Evolutionary conservation across 257 asterid species (phyloP), one percentile per base, ranked within the genome.

Genomic region (Avicennia marina): DNA sequence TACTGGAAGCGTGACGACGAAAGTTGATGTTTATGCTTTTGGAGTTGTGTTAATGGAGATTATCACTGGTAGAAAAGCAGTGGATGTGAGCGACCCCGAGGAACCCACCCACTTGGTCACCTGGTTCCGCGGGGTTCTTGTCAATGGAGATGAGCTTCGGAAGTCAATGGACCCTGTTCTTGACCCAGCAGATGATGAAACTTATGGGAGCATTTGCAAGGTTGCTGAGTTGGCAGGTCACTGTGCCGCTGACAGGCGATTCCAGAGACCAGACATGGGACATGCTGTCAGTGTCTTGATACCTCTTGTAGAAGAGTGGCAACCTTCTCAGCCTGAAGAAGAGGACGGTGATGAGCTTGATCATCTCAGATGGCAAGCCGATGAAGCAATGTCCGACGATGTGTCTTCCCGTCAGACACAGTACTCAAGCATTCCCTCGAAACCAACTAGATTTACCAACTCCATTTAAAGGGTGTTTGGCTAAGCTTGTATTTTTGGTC

Each of bases 231-330:
- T 91, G 61, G 98, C 96, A 0, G 94, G 96, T 12, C 94, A 91
- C 9, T 88, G 96, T 74, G 79, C 96, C 1, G 95, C 95, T 8
- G 85, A 94, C 0, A 95, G 87, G 67, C 95, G 96, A 7, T 73
- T 57, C 72, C 98, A 91, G 67, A 79, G 98, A 43, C 98, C 96
- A 3, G 96, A 91, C 60, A 91, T 91, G 98, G 98, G 98, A 10
- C 96, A 91, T 8, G 95, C 93, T 0, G 96, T 88, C 18, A 88
- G 85, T 19, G 84, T 91, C 25, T 71, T 91, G 38, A 89, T 95
- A 4, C 96, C 98, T n/a, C 94, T 88, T 11, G 96, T 91, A 0
- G 95, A 88, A 62, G 90, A 78, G 43, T 91, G 96, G 96, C 88
- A 75, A 45, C 96, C 98, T 7, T 59, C 85, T 8, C 64, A 65